Conservation (phyloP, 2,329 filamentous ascomycete species). For the Ceratocystis eucalypticola region DNA sequence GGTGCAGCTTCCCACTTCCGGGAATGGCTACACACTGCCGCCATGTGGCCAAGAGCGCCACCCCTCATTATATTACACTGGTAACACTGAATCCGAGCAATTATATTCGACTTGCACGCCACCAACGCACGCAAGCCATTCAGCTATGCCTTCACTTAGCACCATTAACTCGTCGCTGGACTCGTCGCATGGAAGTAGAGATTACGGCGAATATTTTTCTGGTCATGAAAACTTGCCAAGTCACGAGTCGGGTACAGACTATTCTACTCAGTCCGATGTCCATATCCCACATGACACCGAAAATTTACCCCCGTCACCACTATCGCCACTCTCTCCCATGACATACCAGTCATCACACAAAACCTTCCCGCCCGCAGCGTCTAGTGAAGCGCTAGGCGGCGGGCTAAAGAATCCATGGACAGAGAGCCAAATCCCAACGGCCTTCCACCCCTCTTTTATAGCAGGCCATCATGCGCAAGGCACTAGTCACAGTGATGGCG, state of each 20-base stretch:
- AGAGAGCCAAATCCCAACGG: too few relatives aligned
- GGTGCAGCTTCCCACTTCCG: neutral
- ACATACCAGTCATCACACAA: neutral
- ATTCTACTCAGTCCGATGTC: neutral
- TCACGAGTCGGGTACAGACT: too few relatives aligned
- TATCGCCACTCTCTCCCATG: neutral
- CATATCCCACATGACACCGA: neutral
- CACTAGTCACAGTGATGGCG: too few relatives aligned
- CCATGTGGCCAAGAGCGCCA: neutral
- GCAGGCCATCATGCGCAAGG: too few relatives aligned
- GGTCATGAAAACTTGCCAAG: neutral
- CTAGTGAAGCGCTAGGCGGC: neutral
- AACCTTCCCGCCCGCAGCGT: neutral
- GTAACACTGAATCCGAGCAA: neutral
- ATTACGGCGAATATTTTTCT: neutral
- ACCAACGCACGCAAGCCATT: slow-evolving; percentile 3
- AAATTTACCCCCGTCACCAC: neutral
- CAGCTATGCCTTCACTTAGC: slow-evolving; percentile 19
- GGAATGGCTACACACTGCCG: neutral
- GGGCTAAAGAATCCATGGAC: neutral
- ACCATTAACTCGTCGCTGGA: slow-evolving; percentile 10
- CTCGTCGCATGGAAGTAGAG: slow-evolving; percentile 21
- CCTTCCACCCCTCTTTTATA: too few relatives aligned
- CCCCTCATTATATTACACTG: slow-evolving; percentile 10
- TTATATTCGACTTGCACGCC: neutral